Base-by-base conservation (phyloP, 345 rosid genomes). In the Populus tremula region DNA sequence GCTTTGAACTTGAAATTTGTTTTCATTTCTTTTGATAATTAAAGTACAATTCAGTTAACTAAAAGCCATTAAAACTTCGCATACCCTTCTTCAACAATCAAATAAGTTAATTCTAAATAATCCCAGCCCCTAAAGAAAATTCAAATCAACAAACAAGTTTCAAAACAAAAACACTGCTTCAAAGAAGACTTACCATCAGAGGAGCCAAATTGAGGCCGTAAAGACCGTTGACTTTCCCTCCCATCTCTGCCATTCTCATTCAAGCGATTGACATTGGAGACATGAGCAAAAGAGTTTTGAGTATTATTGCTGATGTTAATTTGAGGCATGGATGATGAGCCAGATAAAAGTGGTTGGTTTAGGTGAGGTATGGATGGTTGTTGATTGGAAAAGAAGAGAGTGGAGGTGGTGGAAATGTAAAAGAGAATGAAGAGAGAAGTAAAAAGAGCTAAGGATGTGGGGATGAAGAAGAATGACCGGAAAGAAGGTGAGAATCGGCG, bases 371-470 rank as follows among this genome's bases (percentile, higher is more conserved):
- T 66, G 72, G 71, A 71, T 61, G 74, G 78, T 38, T 12, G 69
- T 0, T 61, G 76, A 56, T 77, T 71, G 33, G 80, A 10, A 71
- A 56, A 73, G 86, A 80, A 83, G 79, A 90, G 75, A 77, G 64
- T 77, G 20, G 91, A 85, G 47, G 93, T 87, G 9, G 82, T 70
- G 85, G 77, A 87, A 76, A 90, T 73, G 75, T 88, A 83, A 70
- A 87, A 68, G 76, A 90, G 83, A 78, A 90, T 70, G 77, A 82
- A 72, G 66, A 88, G 79, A 54, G 85, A 75, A 54, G 93, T 82
- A 31, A 82, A 23, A 77, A 90, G 88, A 75, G 89, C 90, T 70
- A 90, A 72, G 78, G 80, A 61, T 13, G 93, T 75, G 75, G 93
- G 89, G 11, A 88, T 43, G 69, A 85, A 84, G 85, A 90, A 85